phyloP scores from a whole-genome alignment of 139 green algal genomes.

The Haematococcus sp. region DNA sequence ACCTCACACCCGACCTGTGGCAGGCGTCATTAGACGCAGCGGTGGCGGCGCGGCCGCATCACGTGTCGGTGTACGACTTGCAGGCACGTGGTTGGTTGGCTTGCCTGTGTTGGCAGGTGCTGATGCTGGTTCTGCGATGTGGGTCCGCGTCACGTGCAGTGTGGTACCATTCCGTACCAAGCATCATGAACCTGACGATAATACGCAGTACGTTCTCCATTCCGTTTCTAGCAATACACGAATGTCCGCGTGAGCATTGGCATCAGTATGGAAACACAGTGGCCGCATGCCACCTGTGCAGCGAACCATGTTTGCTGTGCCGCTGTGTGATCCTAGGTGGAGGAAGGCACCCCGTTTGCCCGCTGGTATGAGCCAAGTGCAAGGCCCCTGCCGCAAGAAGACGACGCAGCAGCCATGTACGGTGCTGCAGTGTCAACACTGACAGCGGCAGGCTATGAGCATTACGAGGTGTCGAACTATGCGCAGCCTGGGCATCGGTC shows the following conservation, averaged over 20 bases:
- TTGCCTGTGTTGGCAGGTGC: too few relatives aligned
- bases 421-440: slow-evolving; percentile 56
- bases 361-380: slow-evolving; percentile 64
- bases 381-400: slow-evolving; percentile 62
- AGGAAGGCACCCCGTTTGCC: slow-evolving; percentile 89
- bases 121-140: too few relatives aligned
- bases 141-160: too few relatives aligned
- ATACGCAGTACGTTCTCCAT: too few relatives aligned
- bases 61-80: slow-evolving; percentile 96
- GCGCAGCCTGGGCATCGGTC: slow-evolving; percentile 69
- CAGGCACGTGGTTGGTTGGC: slow-evolving; percentile 63
- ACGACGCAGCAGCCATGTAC: slow-evolving; percentile 78
- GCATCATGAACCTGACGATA: too few relatives aligned
- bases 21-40: slow-evolving; percentile 58
- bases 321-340: too few relatives aligned
- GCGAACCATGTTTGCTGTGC: too few relatives aligned
- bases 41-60: slow-evolving; percentile 60
- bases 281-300: too few relatives aligned
- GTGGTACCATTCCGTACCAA: too few relatives aligned
- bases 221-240: too few relatives aligned
- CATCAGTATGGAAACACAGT: too few relatives aligned
- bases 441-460: slow-evolving; percentile 75
- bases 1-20: slow-evolving; percentile 66
- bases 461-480: slow-evolving; percentile 96
- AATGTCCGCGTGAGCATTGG: too few relatives aligned